A percentile compares a stretch with the other conserved stretches of the same genome.
Conservation (phyloP, 2,329 filamentous ascomycete genomes). For the Alternaria hordeiaustralica region DNA sequence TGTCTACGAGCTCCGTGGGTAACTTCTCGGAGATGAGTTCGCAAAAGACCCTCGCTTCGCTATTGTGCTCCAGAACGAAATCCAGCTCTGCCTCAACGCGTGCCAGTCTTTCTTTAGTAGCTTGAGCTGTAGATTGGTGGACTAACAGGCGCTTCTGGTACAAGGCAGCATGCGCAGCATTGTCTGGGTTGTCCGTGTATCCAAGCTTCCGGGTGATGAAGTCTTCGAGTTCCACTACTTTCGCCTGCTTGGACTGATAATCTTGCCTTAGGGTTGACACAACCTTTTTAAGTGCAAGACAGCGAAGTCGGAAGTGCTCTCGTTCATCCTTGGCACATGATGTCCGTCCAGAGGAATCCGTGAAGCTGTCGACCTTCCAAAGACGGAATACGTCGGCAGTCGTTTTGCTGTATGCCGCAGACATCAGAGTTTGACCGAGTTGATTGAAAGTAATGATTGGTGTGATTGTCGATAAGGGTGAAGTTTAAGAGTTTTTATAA, state of each 20-base stretch:
- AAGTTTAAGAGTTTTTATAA: neutral
- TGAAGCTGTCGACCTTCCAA: neutral
- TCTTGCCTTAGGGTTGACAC: neutral
- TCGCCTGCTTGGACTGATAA: neutral
- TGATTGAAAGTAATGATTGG: neutral
- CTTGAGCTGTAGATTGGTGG: neutral
- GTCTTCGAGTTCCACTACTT: neutral
- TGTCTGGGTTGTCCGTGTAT: neutral
- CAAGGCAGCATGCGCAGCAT: neutral
- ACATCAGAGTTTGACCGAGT: neutral
- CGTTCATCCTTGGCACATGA: neutral
- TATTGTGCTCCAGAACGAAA: neutral
- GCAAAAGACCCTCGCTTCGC: neutral
- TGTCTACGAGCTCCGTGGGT: neutral
- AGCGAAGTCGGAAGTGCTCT: neutral
- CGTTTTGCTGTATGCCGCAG: neutral
- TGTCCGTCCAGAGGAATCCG: neutral
- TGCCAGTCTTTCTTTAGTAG: neutral
- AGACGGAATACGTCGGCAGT: neutral
- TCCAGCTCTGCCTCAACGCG: neutral
- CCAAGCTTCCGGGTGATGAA: neutral
- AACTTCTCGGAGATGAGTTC: neutral
- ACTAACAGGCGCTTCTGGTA: neutral
- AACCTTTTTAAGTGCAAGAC: neutral
- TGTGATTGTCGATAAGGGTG: neutral